Conservation (phyloP, 2,329 filamentous ascomycete genomes). For the Fusarium sororula region DNA sequence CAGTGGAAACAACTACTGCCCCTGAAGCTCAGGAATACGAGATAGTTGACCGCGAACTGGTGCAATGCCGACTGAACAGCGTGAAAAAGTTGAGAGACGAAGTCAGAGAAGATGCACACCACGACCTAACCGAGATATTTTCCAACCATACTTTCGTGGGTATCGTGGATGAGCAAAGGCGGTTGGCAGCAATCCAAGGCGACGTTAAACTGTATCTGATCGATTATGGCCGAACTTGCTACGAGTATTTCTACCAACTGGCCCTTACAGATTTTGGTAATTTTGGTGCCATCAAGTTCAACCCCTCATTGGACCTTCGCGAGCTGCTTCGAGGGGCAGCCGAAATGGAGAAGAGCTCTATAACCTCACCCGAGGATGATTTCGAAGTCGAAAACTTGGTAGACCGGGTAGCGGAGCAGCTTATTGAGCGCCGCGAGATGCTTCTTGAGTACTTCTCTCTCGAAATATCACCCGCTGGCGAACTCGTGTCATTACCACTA, state of each 20-base stretch:
- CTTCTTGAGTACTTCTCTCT: constrained; percentile 92
- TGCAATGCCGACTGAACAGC: constrained; percentile 79
- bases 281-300: constrained; percentile 85
- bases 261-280: constrained; percentile 96
- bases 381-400: constrained; percentile 75
- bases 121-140: constrained; percentile 86
- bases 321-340: constrained; percentile 79
- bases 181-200: constrained; percentile 91
- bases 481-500: constrained; percentile 82
- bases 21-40: constrained; percentile 74
- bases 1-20: constrained; percentile 48
- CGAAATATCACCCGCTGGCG: constrained; percentile 79
- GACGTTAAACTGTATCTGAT: constrained; percentile 92
- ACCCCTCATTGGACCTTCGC: constrained; percentile 75
- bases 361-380: constrained; percentile 57
- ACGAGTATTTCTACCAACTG: constrained; percentile 95
- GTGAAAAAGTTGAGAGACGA: constrained; percentile 83
- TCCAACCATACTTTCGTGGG: constrained; percentile 92
- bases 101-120: constrained; percentile 84
- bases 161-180: constrained; percentile 85
- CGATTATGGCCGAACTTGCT: constrained; percentile 88
- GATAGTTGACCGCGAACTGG: constrained; percentile 72
- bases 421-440: constrained; percentile 84
- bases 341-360: constrained; percentile 68
- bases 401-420: constrained; percentile 69